phyloP scores from a whole-genome alignment of 805 yeast species.

The Jamesozyma gamospora region DNA sequence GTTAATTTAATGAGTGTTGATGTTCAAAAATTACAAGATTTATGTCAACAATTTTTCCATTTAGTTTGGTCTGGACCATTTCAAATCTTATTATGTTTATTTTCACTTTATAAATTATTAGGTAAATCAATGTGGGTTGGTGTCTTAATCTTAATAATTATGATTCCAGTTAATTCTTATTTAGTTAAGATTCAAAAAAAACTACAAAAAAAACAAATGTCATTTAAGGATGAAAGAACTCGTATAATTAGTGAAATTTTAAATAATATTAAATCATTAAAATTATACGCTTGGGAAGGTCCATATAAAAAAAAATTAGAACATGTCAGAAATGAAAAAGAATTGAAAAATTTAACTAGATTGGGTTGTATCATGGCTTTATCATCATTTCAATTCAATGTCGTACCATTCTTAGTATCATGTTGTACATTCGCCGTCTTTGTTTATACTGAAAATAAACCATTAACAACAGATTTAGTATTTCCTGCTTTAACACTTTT shows the following conservation, averaged over 20 bases:
- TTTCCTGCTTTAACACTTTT: constrained; percentile 85
- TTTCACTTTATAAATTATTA: constrained; percentile 58
- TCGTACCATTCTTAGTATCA: constrained; percentile 84
- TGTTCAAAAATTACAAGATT: constrained; percentile 77
- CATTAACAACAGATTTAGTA: constrained; percentile 82
- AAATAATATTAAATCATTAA: constrained; percentile 84
- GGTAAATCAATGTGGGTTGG: constrained; percentile 98
- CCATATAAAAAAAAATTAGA: constrained; percentile 70
- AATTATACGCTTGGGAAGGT: constrained; percentile 90
- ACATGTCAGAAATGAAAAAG: constrained; percentile 80
- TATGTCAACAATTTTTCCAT: constrained; percentile 69
- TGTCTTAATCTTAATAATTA: constrained; percentile 61
- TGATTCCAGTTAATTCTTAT: constrained; percentile 70
- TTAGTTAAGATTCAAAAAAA: constrained; percentile 59
- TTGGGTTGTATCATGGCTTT: constrained; percentile 67
- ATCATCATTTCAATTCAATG: constrained; percentile 65
- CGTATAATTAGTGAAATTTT: constrained; percentile 79
- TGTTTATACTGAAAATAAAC: constrained; percentile 46
- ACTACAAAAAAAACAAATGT: constrained; percentile 80
- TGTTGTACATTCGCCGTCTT: constrained; percentile 82
- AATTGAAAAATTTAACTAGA: constrained; percentile 61
- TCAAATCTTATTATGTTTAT: constrained; percentile 68
- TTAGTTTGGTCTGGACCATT: constrained; percentile 90
- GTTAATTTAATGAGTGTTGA: constrained; percentile 94
- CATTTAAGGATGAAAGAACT: constrained; percentile 83